Evolutionary conservation across 1,284 basidiomycete genomes (phyloP), one percentile per base, ranked within the genome.

Genomic region (Ceratobasidium papillatum): DNA sequence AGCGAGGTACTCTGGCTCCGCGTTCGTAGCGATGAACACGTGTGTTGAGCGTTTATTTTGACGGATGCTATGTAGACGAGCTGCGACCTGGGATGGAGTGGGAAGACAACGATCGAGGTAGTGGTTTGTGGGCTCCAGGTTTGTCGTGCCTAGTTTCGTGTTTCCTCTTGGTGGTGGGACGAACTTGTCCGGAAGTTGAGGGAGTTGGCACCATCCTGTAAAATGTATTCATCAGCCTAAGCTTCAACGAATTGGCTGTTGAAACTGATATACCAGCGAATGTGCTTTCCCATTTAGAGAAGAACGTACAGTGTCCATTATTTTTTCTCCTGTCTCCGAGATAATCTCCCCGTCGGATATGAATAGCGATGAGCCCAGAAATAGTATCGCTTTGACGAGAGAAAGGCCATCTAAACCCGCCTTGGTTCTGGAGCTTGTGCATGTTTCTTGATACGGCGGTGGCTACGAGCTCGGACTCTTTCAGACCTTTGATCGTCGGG

Each of bases 21-120:
- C 89, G 65, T 90, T 89, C 43, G 89, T 89, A 85, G 89, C 85
- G 64, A 90, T 81, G 77, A 87, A 89, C 30, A 89, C 62, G 66
- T 78, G 78, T 75, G 80, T 78, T 68, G 86, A 32, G 27, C 27
- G 76, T 41, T 25, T 43, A 51, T 77, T 79, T 14, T 47, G 38
- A 14, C 71, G 51, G 32, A 88, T 81, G 43, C 83, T 79, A 22
- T 79, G 78, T 1, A 87, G 83, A 51, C 82, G 82, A 47, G 79
- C 76, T 30, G 84, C 85, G 76, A 89, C 86, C 66, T 86, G 82
- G 7, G 81, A 77, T 19, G 84, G 80, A 19, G 80, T 80, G 0
- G 88, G 89, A 75, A 82, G 86, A 79, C 89, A 90, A 58, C 84
- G 86, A 49, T 74, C 51, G 22, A 82, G 63, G 76, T 87, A 88